These are phyloP conservation scores for Auriculariales sp. DNA, from an alignment of 768 basidiomycete genomes.

Conservation along the genomic window DNA sequence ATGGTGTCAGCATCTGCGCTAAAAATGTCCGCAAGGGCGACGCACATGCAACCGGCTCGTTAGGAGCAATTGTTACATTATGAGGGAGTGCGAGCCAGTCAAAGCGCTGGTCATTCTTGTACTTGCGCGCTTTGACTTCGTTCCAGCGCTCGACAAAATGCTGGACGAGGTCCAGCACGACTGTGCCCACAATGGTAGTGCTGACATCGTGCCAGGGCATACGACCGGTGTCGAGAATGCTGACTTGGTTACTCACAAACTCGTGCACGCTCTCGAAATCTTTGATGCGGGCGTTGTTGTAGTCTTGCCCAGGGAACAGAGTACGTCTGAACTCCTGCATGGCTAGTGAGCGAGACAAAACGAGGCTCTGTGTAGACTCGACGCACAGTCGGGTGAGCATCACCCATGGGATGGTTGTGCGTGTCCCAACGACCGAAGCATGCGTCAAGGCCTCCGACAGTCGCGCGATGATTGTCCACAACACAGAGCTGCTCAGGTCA, in stretches of 20 bases:
- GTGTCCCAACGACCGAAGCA: slow-evolving; percentile 98
- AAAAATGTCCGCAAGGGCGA: slow-evolving; percentile 2
- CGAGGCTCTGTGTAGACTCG: no score
- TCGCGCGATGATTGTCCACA: slow-evolving; percentile 74
- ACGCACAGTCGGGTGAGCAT: background rate
- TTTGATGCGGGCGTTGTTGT: slow-evolving; percentile 76
- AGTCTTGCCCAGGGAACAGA: slow-evolving; percentile 88
- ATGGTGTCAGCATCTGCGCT: background rate
- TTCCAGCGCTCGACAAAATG: slow-evolving; percentile 92
- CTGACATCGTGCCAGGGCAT: slow-evolving; percentile 99
- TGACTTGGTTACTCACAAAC: slow-evolving; percentile 56
- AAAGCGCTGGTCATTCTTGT: slow-evolving; percentile 21
- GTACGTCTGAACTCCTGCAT: slow-evolving; percentile 49
- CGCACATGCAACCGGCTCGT: slow-evolving; percentile 51
- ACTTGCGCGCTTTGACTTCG: slow-evolving; percentile 70
- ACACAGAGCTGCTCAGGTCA: slow-evolving; percentile 21
- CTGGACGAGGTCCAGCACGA: slow-evolving; percentile 81
- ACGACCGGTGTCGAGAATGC: slow-evolving; percentile 49
- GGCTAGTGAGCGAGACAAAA: background rate
- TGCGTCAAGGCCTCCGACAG: slow-evolving; percentile 87
- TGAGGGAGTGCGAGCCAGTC: slow-evolving; percentile 75
- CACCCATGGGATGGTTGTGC: slow-evolving; percentile 37
- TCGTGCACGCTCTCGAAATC: slow-evolving; percentile 74
- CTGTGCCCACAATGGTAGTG: slow-evolving; percentile 69
- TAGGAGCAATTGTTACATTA: slow-evolving; percentile 40